Evolutionary conservation across 768 basidiomycete genomes (phyloP), one percentile per base, ranked within the genome.

Genomic region (Phanerochaete sordida): DNA sequence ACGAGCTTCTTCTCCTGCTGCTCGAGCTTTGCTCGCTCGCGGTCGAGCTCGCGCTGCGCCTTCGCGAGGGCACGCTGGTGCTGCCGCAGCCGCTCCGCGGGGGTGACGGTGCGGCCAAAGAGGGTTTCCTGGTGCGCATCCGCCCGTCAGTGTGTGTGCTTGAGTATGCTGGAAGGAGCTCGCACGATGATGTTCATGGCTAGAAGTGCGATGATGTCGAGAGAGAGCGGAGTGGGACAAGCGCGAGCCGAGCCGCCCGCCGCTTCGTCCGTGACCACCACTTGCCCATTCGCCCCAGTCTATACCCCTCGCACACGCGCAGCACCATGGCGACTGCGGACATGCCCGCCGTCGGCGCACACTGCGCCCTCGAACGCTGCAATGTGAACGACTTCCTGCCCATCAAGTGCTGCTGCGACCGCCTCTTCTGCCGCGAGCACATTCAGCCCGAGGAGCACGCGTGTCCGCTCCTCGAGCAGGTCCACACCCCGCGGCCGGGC

Each of bases 1-100:
- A 98, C 84, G 56, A 98, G 87, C 73, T 97, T 98, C 86, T 96
- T 98, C 81, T 98, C 97, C 69, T 90, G 88, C 72, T 90, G 88
- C 74, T 98, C 97, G 45, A 98, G 87, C 75, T 95, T 98, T 33
- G 81, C 78, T 62, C 93, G 88, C 76, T 99, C 97, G 63, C 97
- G 86, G 74, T 98, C 97, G 54, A 98, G 90, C 76, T 98, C 97
- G 50, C 97, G 88, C 76, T 98, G 95, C 8, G 97, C 97, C 73
- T 98, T 98, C 35, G 93, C 90, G 64, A 98, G 86, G 2, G 94
- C 85, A 35, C 96, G 89, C 73, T 99, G 97, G 73, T 99, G 95
- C 75, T 98, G 93, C 58, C 96, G 88, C 63, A 99, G 83, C 58
- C 95, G 88, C 75, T 99, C 97, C 26, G 96, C 96, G 19, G 97